Evolutionary conservation across 257 asterid genomes (phyloP).

Genomic region (Primulina huaijiensis): DNA sequence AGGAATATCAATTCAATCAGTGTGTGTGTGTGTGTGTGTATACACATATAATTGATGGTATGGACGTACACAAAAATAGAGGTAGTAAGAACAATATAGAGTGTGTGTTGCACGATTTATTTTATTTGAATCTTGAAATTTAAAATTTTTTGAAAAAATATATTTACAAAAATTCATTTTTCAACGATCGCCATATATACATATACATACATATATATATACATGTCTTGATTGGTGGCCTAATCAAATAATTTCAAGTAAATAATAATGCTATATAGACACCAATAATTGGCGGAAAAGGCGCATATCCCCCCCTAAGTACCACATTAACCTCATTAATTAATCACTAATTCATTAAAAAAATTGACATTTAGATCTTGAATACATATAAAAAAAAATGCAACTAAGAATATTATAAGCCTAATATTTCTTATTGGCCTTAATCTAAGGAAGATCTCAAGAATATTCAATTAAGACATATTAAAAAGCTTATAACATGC

Average conservation of each 20-base stretch:
- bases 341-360: conserved; percentile 19
- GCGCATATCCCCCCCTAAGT: conserved; percentile 22
- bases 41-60: background rate
- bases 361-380: conserved; percentile 24
- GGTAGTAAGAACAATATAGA: background rate
- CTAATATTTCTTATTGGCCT: background rate
- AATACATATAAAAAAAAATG: conserved; percentile 9
- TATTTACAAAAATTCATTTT: no score
- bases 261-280: conserved; percentile 33
- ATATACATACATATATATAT: no score
- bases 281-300: conserved; percentile 57
- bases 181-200: no score
- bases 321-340: conserved; percentile 31
- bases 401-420: background rate
- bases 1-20: conserved; percentile 32
- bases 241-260: conserved; percentile 12
- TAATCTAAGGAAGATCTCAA: conserved; percentile 7
- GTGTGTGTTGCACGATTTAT: no score
- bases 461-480: background rate
- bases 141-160: no score
- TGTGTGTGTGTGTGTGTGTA: no score
- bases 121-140: no score
- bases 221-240: conserved; percentile 38
- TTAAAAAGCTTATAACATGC: conserved; percentile 19
- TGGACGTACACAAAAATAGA: background rate